Percentiles rank a stretch among this genome's conserved stretches.
phyloP scores from a whole-genome alignment of 192 early-diverging fungal species.

The Gryganskiella cystojenkinii region DNA sequence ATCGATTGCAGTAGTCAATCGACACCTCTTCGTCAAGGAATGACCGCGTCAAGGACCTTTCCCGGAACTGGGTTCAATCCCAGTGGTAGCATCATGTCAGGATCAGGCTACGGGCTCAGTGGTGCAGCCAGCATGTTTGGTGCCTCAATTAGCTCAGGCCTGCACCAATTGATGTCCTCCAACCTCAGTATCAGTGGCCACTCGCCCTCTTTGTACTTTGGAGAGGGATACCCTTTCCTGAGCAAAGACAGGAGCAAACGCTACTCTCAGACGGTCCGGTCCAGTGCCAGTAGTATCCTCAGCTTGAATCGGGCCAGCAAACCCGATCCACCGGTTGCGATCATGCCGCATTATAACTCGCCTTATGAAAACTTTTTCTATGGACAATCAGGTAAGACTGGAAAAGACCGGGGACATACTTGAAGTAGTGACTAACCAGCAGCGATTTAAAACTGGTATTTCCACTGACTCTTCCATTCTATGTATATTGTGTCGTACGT shows the following conservation, averaged over 20 bases:
- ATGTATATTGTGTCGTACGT: neutral
- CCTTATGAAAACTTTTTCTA: slow-evolving; percentile 35
- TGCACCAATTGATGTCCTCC: neutral
- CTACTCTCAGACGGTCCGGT: slow-evolving; percentile 25
- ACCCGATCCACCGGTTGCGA: slow-evolving; percentile 25
- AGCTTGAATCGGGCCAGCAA: slow-evolving; percentile 12
- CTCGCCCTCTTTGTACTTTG: neutral
- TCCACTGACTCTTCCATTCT: neutral
- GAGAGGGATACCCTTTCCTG: neutral
- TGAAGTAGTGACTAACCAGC: neutral
- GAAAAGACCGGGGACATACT: neutral
- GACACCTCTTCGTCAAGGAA: too few species aligned
- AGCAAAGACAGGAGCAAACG: neutral
- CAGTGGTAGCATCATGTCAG: too few species aligned
- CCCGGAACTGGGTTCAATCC: too few species aligned
- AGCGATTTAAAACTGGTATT: too few species aligned
- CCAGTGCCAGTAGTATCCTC: slow-evolving; percentile 26
- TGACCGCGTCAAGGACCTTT: too few species aligned
- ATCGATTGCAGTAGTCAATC: too few species aligned
- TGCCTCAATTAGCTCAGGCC: neutral
- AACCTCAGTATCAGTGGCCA: slow-evolving; percentile 2
- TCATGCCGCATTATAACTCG: slow-evolving; percentile 43
- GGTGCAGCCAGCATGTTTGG: slow-evolving; percentile 1
- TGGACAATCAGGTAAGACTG: slow-evolving; percentile 18
- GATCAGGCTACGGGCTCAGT: neutral